phyloP scores from a whole-genome alignment of 2,329 filamentous ascomycete genomes.

The Hortaea werneckii region DNA sequence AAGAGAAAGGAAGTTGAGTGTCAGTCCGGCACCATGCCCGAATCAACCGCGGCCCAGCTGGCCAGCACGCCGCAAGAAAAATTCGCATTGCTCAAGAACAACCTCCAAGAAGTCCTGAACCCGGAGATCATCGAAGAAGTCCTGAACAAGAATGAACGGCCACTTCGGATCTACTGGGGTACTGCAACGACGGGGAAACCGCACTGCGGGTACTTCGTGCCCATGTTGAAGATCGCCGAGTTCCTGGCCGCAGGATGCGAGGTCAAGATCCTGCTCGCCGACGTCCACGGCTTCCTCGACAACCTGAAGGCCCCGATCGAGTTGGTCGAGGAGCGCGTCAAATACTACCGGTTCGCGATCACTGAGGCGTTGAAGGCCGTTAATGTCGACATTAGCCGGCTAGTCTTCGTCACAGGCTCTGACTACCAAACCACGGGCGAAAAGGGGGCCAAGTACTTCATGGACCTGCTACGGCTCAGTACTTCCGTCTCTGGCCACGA shows the following conservation, averaged over 20 bases:
- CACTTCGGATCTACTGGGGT: conserved; percentile 77
- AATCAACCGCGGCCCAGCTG: conserved; percentile 5
- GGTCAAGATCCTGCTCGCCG: conserved; percentile 34
- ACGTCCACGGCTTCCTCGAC: conserved; percentile 57
- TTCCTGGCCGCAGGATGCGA: conserved; percentile 76
- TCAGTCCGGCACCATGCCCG: neutral
- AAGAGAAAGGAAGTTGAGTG: no score
- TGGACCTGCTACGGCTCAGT: conserved; percentile 76
- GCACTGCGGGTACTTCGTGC: conserved; percentile 82
- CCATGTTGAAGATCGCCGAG: conserved; percentile 81
- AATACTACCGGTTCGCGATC: conserved; percentile 75
- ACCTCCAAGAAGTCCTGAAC: conserved; percentile 67
- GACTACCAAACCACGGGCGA: conserved; percentile 53
- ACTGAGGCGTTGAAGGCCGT: conserved; percentile 65
- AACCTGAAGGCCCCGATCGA: conserved; percentile 60
- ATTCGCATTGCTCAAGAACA: conserved; percentile 66
- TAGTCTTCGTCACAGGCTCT: conserved; percentile 76
- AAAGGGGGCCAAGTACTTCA: conserved; percentile 56
- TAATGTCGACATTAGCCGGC: conserved; percentile 65
- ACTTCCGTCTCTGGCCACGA: conserved; percentile 65
- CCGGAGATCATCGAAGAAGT: conserved; percentile 69
- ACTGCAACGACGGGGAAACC: conserved; percentile 79
- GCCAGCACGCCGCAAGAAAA: conserved; percentile 43
- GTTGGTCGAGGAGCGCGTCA: conserved; percentile 67
- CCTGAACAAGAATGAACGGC: conserved; percentile 58